Evolutionary conservation across 2,329 filamentous ascomycete species (phyloP).

Genomic region (Aspergillus luchuensis): DNA sequence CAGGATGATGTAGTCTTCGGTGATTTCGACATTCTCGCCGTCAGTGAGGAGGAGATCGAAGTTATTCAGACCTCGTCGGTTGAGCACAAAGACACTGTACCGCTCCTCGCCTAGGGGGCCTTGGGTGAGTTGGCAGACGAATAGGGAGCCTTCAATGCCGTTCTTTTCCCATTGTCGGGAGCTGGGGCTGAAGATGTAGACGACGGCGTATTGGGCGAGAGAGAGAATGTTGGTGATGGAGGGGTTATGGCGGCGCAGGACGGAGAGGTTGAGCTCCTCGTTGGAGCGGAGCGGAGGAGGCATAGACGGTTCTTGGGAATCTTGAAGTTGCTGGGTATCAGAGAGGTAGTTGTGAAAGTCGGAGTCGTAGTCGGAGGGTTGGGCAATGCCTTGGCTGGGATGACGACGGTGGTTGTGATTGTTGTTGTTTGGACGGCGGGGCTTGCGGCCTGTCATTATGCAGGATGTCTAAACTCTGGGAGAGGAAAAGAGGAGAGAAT

Average conservation of each 20-base stretch:
- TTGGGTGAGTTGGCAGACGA: conserved; percentile 70
- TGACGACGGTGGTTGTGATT: conserved; percentile 22
- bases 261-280: conserved; percentile 82
- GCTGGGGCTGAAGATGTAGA: conserved; percentile 74
- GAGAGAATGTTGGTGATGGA: conserved; percentile 72
- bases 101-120: conserved; percentile 49
- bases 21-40: conserved; percentile 65
- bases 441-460: conserved; percentile 37
- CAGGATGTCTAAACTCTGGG: not conserved
- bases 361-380: conserved; percentile 64
- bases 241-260: conserved; percentile 79
- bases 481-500: not conserved
- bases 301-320: conserved; percentile 31
- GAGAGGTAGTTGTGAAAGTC: conserved; percentile 58
- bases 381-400: conserved; percentile 20
- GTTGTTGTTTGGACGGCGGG: conserved; percentile 32
- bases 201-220: conserved; percentile 80
- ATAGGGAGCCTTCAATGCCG: conserved; percentile 83
- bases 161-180: conserved; percentile 78
- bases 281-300: conserved; percentile 64
- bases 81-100: conserved; percentile 68
- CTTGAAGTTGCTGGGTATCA: conserved; percentile 33
- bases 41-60: conserved; percentile 64
- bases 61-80: conserved; percentile 71
- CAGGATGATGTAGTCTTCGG: conserved; percentile 63